These are phyloP conservation scores for Candida succiphila DNA, from an alignment of 805 yeast species.

Conservation along the genomic window DNA sequence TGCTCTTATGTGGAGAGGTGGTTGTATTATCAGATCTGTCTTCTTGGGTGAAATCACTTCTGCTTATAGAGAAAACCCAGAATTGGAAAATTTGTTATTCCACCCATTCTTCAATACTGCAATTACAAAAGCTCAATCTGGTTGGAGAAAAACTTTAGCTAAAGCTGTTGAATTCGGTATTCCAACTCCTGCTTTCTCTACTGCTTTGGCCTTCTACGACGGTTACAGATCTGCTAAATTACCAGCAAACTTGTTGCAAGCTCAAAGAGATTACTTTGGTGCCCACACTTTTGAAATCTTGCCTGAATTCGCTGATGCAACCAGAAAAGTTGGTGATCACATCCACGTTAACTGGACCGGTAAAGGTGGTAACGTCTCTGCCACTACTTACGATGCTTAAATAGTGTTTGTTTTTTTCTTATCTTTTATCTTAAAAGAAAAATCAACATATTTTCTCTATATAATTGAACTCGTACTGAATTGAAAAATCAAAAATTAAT, in stretches of 20 bases:
- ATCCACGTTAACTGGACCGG: conserved; percentile 99
- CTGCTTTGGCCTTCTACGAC: conserved; percentile 96
- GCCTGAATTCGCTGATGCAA: conserved; percentile 72
- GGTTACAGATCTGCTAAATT: conserved; percentile 94
- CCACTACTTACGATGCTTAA: conserved; percentile 89
- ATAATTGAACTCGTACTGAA: neutral
- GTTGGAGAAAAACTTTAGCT: conserved; percentile 88
- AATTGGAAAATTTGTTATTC: conserved; percentile 91
- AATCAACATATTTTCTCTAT: neutral
- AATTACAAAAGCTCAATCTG: conserved; percentile 83
- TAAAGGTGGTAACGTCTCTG: conserved; percentile 95
- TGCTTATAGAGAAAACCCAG: conserved; percentile 91
- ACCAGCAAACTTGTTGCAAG: conserved; percentile 98
- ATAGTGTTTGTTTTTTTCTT: neutral
- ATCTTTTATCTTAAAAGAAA: neutral
- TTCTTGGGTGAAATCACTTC: conserved; percentile 94
- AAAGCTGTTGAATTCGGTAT: conserved; percentile 78
- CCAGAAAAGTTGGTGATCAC: conserved; percentile 69
- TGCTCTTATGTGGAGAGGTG: conserved; percentile 99
- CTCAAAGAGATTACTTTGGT: conserved; percentile 99
- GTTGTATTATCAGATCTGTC: conserved; percentile 98
- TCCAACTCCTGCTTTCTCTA: conserved; percentile 96
- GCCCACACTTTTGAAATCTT: conserved; percentile 97
- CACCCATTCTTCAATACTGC: conserved; percentile 91
- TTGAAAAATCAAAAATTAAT: neutral